Conservation (phyloP, 2,329 filamentous ascomycete genomes). For the Simplicillium aogashimaense region DNA sequence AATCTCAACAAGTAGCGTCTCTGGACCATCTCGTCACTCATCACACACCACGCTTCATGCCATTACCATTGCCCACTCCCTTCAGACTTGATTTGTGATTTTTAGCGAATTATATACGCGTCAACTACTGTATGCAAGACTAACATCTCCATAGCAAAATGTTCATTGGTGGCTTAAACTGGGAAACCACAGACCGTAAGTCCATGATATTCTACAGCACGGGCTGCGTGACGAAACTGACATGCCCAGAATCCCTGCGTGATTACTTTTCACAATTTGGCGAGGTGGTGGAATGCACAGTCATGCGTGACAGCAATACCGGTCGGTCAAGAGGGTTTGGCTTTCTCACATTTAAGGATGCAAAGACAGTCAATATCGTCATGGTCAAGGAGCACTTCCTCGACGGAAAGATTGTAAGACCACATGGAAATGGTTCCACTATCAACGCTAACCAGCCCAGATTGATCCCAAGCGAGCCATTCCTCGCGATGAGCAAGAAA, state of each 20-base stretch:
- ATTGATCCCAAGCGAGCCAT: constrained; percentile 98
- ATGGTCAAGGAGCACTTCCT: constrained; percentile 99
- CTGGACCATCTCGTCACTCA: neutral
- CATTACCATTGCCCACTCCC: neutral
- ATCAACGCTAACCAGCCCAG: constrained; percentile 34
- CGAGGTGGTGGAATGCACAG: constrained; percentile 93
- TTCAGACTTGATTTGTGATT: too few relatives aligned
- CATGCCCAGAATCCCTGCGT: constrained; percentile 70
- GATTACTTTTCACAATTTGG: constrained; percentile 98
- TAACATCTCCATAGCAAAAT: constrained; percentile 64
- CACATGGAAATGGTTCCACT: neutral
- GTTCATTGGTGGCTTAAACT: constrained; percentile 98
- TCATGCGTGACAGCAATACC: constrained; percentile 95
- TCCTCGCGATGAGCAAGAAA: constrained; percentile 93
- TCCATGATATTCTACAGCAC: constrained; percentile 11
- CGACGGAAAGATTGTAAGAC: constrained; percentile 91
- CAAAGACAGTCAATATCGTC: constrained; percentile 95
- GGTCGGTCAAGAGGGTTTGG: constrained; percentile 93
- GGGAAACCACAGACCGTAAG: constrained; percentile 98
- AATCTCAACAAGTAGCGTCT: constrained; percentile 1
- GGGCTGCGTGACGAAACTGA: neutral
- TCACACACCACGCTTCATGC: too few relatives aligned
- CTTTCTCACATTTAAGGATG: constrained; percentile 95
- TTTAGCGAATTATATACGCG: too few relatives aligned
- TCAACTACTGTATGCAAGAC: neutral